Base-by-base conservation (phyloP, 139 green algal genomes). In the Diplosphaera chodatii region DNA sequence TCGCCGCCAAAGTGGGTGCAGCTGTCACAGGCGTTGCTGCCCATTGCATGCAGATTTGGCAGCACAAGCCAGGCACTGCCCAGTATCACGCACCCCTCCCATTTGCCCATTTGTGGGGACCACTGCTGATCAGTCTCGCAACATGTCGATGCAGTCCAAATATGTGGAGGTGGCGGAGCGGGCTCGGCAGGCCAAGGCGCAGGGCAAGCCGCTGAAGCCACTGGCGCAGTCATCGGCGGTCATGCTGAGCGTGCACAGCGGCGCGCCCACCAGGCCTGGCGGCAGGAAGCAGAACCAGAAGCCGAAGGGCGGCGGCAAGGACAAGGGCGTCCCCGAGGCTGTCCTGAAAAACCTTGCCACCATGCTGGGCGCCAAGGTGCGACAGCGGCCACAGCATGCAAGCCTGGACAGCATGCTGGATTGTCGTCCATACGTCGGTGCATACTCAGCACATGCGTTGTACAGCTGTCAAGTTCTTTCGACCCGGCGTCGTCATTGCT, bases 131-230 rank as follows among this genome's bases (percentile, higher is more conserved):
- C 0, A 48, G 4, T 33, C 6, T 30, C 16, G 21, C 28, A 0
- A 23, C 21, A 13, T 33, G 4, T 22, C 70, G n/a, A n/a, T 34
- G 23, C 72, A 73, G 72, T 67, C 75, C 29, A 62, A 65, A 1
- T 84, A 82, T 63, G 40, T 41, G 13, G 67, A 65, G 5, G 71
- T 55, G 22, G 56, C 78, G 2, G 77, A 75, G 34, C 71, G 71
- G 15, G 76, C 78, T 5, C 32, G 75, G 18, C n/a, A 59, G 25
- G 21, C 41, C 33, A 33, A 65, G 32, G 55, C 63, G 32, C 55
- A 21, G 5, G 71, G 72, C 16, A 71, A 71, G 28, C 55, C 55
- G 25, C 56, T 55, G 21, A 41, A 63, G 22, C 66, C 78, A 69
- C 66, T 82, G 56, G 40, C 33, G 3, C 34, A 66, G n/a, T 21